phyloP scores from a whole-genome alignment of 169 alveolate species.

The Cyclospora cayetanensis region DNA sequence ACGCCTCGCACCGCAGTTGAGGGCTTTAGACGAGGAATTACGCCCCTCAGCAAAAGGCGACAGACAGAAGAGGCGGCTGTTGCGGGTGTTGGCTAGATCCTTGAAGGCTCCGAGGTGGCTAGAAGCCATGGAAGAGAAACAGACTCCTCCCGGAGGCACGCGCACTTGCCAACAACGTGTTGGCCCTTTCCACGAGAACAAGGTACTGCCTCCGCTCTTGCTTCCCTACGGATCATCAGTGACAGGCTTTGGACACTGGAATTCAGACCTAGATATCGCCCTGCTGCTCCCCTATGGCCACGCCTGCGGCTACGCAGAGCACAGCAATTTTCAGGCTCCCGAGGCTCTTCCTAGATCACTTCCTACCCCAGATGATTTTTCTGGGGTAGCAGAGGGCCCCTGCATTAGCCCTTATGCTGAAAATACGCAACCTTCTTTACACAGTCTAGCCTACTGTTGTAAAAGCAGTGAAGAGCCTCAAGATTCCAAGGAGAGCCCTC shows the following conservation, averaged over 20 bases:
- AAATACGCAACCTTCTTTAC: too few species aligned
- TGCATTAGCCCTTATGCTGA: not conserved
- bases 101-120: not conserved
- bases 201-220: not conserved
- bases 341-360: not conserved
- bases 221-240: slow-evolving; percentile 25
- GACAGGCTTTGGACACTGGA: slow-evolving; percentile 30
- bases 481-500: too few species aligned
- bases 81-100: not conserved
- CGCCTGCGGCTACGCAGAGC: not conserved
- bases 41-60: slow-evolving; percentile 7
- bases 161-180: not conserved
- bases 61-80: not conserved
- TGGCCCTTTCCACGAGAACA: too few species aligned
- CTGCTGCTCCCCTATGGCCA: slow-evolving; percentile 34
- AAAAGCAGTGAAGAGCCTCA: too few species aligned
- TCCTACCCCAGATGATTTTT: not conserved
- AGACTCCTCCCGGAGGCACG: too few species aligned
- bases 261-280: not conserved
- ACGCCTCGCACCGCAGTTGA: not conserved
- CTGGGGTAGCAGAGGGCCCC: not conserved
- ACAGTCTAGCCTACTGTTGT: too few species aligned
- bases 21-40: slow-evolving; percentile 1
- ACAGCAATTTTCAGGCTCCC: not conserved
- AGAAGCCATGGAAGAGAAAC: not conserved